Conservation (phyloP, 306 rosid species). For the Pyrus bretschneideri region DNA sequence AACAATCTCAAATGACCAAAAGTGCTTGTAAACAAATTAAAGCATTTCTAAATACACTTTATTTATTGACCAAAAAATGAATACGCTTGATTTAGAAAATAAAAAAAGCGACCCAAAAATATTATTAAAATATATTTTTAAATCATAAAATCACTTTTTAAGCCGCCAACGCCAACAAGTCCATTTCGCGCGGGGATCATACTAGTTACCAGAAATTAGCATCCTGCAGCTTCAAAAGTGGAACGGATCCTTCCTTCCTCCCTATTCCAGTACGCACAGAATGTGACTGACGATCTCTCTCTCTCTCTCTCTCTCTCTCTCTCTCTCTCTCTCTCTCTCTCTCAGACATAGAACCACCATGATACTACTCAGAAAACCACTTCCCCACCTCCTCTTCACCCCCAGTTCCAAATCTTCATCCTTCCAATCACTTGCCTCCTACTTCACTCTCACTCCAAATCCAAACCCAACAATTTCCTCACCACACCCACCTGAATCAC, state of each 20-base stretch:
- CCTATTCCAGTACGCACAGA: background rate
- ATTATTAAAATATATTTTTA: too few relatives aligned
- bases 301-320: too few relatives aligned
- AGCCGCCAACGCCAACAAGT: background rate
- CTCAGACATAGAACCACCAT: background rate
- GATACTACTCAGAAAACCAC: slow-evolving; percentile 4
- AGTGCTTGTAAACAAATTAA: too few relatives aligned
- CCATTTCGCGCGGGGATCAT: background rate
- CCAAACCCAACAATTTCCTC: background rate
- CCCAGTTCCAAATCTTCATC: background rate
- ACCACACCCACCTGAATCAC: background rate
- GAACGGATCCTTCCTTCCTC: background rate
- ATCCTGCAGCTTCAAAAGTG: background rate
- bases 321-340: too few relatives aligned
- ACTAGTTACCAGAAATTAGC: background rate
- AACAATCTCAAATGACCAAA: too few relatives aligned
- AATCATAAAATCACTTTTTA: too few relatives aligned
- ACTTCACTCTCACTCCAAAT: background rate
- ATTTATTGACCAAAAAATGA: too few relatives aligned
- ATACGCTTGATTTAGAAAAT: too few relatives aligned
- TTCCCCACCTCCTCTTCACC: slow-evolving; percentile 2
- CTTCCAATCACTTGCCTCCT: background rate
- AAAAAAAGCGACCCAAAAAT: too few relatives aligned
- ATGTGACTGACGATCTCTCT: background rate
- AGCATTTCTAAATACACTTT: too few relatives aligned